Evolutionary conservation across 164 flowering plant species (phyloP).

Genomic region (Taxillus chinensis): DNA sequence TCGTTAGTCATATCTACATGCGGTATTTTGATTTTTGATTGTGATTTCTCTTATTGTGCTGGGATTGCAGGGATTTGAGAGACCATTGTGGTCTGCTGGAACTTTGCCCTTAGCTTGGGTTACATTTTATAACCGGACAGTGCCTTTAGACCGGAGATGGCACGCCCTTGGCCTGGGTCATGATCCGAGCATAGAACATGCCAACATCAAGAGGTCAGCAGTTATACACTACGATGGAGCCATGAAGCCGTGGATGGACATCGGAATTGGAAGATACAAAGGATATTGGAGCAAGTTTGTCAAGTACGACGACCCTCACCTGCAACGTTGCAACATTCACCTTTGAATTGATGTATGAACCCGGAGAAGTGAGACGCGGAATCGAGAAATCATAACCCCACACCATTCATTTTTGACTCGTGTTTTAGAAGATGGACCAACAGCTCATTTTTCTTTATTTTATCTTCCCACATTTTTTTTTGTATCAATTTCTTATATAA

Average conservation of each 20-base stretch:
- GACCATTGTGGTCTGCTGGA: constrained; percentile 58
- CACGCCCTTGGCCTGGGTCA: constrained; percentile 77
- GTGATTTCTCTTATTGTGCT: background rate
- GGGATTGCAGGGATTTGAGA: constrained; percentile 49
- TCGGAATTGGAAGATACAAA: constrained; percentile 54
- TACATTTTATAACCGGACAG: constrained; percentile 62
- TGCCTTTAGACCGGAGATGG: constrained; percentile 59
- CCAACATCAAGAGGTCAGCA: constrained; percentile 54
- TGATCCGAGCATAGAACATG: constrained; percentile 29
- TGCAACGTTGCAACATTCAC: constrained; percentile 87
- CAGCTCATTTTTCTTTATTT: constrained; percentile 2
- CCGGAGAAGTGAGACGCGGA: constrained; percentile 1
- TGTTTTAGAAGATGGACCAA: constrained; percentile 2
- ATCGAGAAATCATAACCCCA: background rate
- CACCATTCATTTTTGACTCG: constrained; percentile 1
- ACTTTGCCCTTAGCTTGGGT: constrained; percentile 76
- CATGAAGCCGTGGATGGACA: constrained; percentile 93
- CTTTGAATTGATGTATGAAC: constrained; percentile 13
- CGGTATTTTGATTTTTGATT: no score
- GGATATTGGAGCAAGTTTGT: constrained; percentile 65
- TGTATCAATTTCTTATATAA: constrained; percentile 18
- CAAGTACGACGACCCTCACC: constrained; percentile 47
- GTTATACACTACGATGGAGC: constrained; percentile 84
- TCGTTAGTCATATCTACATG: no score
- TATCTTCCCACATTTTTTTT: background rate